phyloP scores from a whole-genome alignment of 2,329 filamentous ascomycete genomes.

The Calonectria montana region DNA sequence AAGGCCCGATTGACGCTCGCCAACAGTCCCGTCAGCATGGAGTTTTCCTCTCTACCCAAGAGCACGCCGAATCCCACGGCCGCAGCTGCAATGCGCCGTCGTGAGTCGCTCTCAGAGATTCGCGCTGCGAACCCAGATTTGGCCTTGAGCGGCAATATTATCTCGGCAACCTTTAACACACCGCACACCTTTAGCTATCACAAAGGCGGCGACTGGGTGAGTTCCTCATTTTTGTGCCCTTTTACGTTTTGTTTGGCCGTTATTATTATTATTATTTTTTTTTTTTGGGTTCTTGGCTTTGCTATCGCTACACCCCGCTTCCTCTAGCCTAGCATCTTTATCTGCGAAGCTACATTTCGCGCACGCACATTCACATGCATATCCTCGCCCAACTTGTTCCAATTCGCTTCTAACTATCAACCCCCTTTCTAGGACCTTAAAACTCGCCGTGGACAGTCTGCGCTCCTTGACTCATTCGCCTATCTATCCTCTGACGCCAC shows the following conservation, averaged over 20 bases:
- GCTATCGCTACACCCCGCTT: conserved; percentile 25
- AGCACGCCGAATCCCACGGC: conserved; percentile 19
- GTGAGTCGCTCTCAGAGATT: conserved; percentile 66
- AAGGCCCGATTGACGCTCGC: conserved; percentile 21
- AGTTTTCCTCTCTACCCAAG: conserved; percentile 9
- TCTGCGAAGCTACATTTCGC: conserved; percentile 23
- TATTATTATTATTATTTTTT: not conserved
- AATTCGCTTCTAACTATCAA: conserved; percentile 3
- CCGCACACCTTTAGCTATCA: conserved; percentile 70
- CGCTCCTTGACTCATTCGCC: conserved; percentile 90
- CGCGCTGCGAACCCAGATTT: conserved; percentile 67
- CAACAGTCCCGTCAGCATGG: conserved; percentile 19
- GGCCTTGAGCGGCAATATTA: conserved; percentile 71
- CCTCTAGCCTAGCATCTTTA: conserved; percentile 17
- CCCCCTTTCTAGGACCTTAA: conserved; percentile 71
- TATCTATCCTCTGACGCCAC: conserved; percentile 86
- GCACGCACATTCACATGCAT: conserved; percentile 14
- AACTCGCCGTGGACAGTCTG: conserved; percentile 86
- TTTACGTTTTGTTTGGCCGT: not conserved
- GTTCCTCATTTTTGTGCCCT: conserved; percentile 41
- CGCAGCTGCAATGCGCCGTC: conserved; percentile 52
- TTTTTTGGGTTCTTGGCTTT: not conserved
- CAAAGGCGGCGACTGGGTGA: conserved; percentile 71
- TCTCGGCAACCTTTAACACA: conserved; percentile 74
- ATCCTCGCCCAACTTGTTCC: conserved; percentile 14